Percentiles rank a stretch among this genome's conserved stretches.
These are phyloP conservation scores for Penicillium brasilianum DNA, from an alignment of 2,329 filamentous ascomycete genomes.

Conservation along the genomic window DNA sequence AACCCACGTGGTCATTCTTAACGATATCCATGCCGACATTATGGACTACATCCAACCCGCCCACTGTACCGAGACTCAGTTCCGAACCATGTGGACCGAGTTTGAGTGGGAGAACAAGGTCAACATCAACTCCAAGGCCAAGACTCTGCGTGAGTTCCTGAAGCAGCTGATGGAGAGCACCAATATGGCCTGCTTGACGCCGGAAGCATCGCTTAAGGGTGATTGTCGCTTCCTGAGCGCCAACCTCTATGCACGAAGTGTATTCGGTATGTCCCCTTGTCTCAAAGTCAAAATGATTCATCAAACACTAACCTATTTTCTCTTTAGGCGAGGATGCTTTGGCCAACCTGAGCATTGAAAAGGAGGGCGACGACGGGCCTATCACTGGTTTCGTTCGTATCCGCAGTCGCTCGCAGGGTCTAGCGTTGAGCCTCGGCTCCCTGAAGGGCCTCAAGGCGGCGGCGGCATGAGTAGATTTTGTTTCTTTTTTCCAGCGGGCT, in stretches of 20 bases:
- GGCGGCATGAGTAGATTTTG: constrained; percentile 42
- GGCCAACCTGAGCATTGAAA: constrained; percentile 96
- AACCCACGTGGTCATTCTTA: constrained; percentile 95
- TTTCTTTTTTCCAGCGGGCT: constrained; percentile 35
- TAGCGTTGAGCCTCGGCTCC: constrained; percentile 90
- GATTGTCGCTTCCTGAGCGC: constrained; percentile 98
- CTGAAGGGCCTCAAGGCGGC: constrained; percentile 90
- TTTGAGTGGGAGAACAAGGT: constrained; percentile 99
- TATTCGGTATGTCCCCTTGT: constrained; percentile 77
- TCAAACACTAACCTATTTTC: constrained; percentile 29
- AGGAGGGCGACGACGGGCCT: constrained; percentile 91
- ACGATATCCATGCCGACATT: constrained; percentile 97
- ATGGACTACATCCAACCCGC: constrained; percentile 99
- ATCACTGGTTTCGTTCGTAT: constrained; percentile 98
- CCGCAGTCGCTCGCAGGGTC: constrained; percentile 92
- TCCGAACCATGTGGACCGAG: constrained; percentile 99
- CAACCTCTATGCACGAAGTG: constrained; percentile 93
- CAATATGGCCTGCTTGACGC: constrained; percentile 98
- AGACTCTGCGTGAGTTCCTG: constrained; percentile 87
- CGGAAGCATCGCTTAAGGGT: constrained; percentile 93
- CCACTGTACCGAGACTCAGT: constrained; percentile 95
- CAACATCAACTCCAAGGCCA: constrained; percentile 98
- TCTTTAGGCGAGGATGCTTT: constrained; percentile 89
- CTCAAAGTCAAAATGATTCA: too few relatives aligned
- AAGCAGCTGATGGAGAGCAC: constrained; percentile 95